Percentiles rank a stretch among this genome's conserved stretches.
These are phyloP conservation scores for Ampelomyces quisqualis DNA, from an alignment of 2,329 filamentous ascomycete genomes.

Conservation along the genomic window DNA sequence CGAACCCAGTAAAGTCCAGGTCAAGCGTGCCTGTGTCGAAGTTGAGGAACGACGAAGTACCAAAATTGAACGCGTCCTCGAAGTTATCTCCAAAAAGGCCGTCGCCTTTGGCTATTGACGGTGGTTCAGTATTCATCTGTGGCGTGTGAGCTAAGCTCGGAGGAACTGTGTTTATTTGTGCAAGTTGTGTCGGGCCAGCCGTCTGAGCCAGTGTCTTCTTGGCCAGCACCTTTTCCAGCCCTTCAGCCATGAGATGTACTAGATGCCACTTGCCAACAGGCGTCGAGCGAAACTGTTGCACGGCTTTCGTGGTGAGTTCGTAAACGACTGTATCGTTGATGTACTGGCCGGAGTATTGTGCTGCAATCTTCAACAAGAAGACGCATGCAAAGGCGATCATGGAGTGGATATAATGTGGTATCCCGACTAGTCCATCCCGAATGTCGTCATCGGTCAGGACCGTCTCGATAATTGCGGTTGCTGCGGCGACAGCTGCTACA, in stretches of 20 bases:
- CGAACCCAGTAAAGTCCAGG: constrained; percentile 26
- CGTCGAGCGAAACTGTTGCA: constrained; percentile 46
- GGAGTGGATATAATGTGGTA: constrained; percentile 55
- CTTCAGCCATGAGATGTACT: constrained; percentile 51
- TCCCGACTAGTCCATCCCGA: constrained; percentile 45
- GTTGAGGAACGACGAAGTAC: constrained; percentile 28
- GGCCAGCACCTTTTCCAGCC: constrained; percentile 47
- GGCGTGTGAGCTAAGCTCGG: no score
- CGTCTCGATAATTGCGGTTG: constrained; percentile 49
- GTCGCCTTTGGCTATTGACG: no score
- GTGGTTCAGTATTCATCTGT: constrained; percentile 15
- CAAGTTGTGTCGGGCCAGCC: no score
- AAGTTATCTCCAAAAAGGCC: constrained; percentile 9
- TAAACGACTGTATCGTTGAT: constrained; percentile 44
- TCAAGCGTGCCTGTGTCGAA: constrained; percentile 30
- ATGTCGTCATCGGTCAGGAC: constrained; percentile 49
- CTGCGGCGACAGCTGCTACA: constrained; percentile 51
- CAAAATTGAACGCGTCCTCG: constrained; percentile 26
- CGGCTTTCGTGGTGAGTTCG: constrained; percentile 43
- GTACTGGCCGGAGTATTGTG: constrained; percentile 46
- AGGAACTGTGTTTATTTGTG: no score
- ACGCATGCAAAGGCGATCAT: constrained; percentile 58
- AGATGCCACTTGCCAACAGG: constrained; percentile 51
- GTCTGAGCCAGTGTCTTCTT: constrained; percentile 1
- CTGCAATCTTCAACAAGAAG: constrained; percentile 53